Evolutionary conservation across 768 basidiomycete species (phyloP), one percentile per base, ranked within the genome.

Genomic region (Lactarius sanguifluus): DNA sequence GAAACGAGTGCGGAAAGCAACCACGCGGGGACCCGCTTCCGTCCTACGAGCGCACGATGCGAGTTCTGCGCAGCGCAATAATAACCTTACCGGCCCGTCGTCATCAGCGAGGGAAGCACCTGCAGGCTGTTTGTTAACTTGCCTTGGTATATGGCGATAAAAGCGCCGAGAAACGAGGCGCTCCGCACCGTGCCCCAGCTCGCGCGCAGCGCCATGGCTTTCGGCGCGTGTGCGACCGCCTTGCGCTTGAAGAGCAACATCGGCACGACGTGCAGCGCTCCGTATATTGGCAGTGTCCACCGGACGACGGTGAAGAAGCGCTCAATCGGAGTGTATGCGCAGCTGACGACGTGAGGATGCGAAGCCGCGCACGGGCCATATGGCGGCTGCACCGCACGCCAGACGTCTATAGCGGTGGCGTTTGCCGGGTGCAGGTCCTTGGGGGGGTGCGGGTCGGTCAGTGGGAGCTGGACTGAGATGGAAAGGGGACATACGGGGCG

Each of bases 221-320:
- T 75, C 0, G 95, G 95, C 72, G 87, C 83, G 55, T 82, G 79
- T 57, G 83, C 72, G 75, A 96, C 90, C 0, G 79, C 77, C 34
- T 82, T 81, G 50, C 89, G 81, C 71, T 92, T 91, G 76, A 98
- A 93, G 4, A 97, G 79, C 15, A 98, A 78, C 62, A 89, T 83
- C 1, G 96, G 96, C 43, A 97, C 85, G 67, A 96, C 83, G 74
- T 98, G 96, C 43, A 98, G 77, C 0, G 93, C 94, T 18, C 92
- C 89, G 71, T 98, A 98, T 54, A 89, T 86, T 2, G 87, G 90
- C 52, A 90, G 73, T 78, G 91, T 94, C 90, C 85, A 96, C 76
- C 83, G 85, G 76, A 89, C 91, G 5, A 97, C 94, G 23, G 83
- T 79, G 71, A 88, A 82, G 78, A 94, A 92, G 20, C 94, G 87